A percentile compares a stretch with the other conserved stretches of the same genome.
These are phyloP conservation scores for Pistacia vera DNA, from an alignment of 345 rosid genomes.

Conservation along the genomic window DNA sequence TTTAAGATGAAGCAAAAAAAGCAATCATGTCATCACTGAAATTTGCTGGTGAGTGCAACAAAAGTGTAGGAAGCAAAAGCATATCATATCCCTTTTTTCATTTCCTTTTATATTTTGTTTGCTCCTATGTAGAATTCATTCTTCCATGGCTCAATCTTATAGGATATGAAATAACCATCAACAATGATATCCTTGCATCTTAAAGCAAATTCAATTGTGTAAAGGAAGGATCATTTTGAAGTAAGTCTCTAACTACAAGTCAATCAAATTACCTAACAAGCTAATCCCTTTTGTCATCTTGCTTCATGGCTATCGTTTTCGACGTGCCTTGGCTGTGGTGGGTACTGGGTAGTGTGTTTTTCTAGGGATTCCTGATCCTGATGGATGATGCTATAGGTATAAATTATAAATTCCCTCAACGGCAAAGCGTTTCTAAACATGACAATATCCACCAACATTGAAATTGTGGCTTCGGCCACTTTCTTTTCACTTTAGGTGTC, in stretches of 20 bases:
- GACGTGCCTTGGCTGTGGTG: conserved; percentile 15
- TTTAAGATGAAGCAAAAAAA: conserved; percentile 14
- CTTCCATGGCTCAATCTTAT: not conserved
- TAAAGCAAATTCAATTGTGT: conserved; percentile 1
- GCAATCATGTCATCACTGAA: not conserved
- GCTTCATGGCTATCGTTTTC: conserved; percentile 10
- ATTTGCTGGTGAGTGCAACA: not conserved
- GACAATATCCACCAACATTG: not conserved
- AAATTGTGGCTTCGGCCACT: not conserved
- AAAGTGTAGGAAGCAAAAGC: too few species aligned
- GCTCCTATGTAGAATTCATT: not conserved
- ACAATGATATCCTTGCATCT: not conserved
- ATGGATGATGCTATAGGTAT: not conserved
- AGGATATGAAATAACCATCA: too few species aligned
- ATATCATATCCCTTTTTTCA: too few species aligned
- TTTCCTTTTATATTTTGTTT: not conserved
- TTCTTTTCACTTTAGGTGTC: not conserved
- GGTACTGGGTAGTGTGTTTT: not conserved
- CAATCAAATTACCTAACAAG: not conserved
- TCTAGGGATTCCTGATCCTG: not conserved
- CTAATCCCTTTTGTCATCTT: not conserved
- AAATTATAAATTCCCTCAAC: not conserved
- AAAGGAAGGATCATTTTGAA: not conserved
- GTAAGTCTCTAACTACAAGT: not conserved
- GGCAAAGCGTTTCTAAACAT: conserved; percentile 1